Base-by-base conservation (phyloP, 2,329 filamentous ascomycete genomes). In the Colletotrichum cordylinicola region DNA sequence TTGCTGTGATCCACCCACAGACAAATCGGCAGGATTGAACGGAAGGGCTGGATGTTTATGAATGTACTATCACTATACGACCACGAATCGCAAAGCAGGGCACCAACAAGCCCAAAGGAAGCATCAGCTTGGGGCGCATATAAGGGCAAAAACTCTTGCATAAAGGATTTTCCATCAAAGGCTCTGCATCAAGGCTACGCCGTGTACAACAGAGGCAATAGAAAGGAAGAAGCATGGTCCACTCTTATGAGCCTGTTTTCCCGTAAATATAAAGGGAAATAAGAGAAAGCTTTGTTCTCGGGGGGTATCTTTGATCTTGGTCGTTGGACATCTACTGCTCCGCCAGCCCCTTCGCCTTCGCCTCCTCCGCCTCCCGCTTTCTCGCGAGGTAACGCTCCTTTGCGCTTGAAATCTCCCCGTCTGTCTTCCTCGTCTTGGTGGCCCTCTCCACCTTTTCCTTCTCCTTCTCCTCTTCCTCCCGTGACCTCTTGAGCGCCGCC, bases 341-440 rank as follows among this genome's bases (percentile, higher is more conserved):
- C 21, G 74, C 83, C 18, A 78, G 77, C 10, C 84, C 87, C 75
- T 87, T 88, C 82, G 88, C 91, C 84, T 92, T 92, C 13, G 90
- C 93, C 81, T 94, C 93, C 76, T 94, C 94, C 1, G 93, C 93
- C 74, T 94, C 94, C 80, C 87, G 89, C 86, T 96, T 96, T 81
- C 95, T 89, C 71, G 94, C 93, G 70, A 97, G 87, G 83, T 96
- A 97, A 79, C 95, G 88, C 85, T 96, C 95, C 83, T 92, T 94
- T 2, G 95, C 95, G 80, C 93, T 94, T 80, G 91, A 93, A 77
- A 96, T 94, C 67, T 96, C 94, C 21, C 88, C 87, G 65, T 93
- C 91, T 1, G 94, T 96, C 90, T 97, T 97, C 80, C 91, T 90
- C 79, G 93, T 94, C 90, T 96, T 97, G 43, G 91, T 87, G 18